Base-by-base conservation (phyloP, 257 asterid genomes). In the Ophiorrhiza pumila region DNA sequence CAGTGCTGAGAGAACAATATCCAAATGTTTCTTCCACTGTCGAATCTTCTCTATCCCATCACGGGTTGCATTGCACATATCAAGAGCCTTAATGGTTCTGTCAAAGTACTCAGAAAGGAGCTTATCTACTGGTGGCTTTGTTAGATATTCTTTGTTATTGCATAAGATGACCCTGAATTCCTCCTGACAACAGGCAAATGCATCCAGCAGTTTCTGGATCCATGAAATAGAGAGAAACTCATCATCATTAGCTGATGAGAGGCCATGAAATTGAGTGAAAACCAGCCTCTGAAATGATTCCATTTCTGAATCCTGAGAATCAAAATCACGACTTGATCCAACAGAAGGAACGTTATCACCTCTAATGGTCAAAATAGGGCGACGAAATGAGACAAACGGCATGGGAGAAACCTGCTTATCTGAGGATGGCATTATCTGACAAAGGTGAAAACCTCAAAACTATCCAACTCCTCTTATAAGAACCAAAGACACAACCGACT, bases 181-280 rank as follows among this genome's bases (percentile, higher is more conserved):
- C 63, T 93, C 96, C 23, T 83, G 97, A 53, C 95, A 91, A 77
- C 63, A 59, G 29, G 76, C 62, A 60, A 93, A 88, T 6, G 81
- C 87, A 69, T 87, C 96, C 43, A 93, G 77, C 35, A 93, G 88
- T 75, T 88, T 89, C 47, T 69, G 85, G 23, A 93, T 80, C 98
- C 98, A 93, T 50, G 96, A 80, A 80, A 93, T 66, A 2, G 97
- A 87, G 71, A 93, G 96, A 78, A 93, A 80, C 52, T 93, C 98
- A 0, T 85, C 86, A 11, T 85, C 73, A 49, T 77, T 76, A 7
- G 70, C 93, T 43, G 65, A 50, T 2, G 96, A 86, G 0, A 93
- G 92, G 18, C 83, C 87, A 60, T 82, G 84, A 73, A 93, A 93
- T 56, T 77, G 86, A 69, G 74, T 17, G 42, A 78, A 80, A n/a